phyloP scores from a whole-genome alignment of 148 eudicot species.

The Rhododendron ovatum region DNA sequence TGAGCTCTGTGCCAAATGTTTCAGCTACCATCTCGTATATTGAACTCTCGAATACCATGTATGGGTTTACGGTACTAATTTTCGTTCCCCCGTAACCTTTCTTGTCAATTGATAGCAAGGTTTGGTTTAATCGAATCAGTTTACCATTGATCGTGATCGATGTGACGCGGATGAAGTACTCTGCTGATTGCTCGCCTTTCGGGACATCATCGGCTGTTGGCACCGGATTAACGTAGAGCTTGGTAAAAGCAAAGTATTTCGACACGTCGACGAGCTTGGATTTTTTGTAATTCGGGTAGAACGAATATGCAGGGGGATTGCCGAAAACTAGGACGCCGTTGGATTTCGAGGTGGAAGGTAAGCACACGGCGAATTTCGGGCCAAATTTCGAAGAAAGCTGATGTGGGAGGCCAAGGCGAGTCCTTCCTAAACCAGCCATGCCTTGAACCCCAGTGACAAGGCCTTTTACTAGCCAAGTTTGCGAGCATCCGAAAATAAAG shows the following conservation, averaged over 20 bases:
- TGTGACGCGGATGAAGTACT: conserved; percentile 34
- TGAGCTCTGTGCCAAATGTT: neutral
- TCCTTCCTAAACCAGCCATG: conserved; percentile 40
- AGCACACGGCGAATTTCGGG: conserved; percentile 38
- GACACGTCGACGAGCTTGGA: conserved; percentile 20
- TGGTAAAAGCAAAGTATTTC: conserved; percentile 22
- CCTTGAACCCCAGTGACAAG: conserved; percentile 33
- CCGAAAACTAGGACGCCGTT: conserved; percentile 40
- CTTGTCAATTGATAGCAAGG: conserved; percentile 16
- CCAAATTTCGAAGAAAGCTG: conserved; percentile 29
- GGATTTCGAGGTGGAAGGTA: conserved; percentile 14
- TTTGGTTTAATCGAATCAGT: conserved; percentile 10
- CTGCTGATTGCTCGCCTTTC: conserved; percentile 20
- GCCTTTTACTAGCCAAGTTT: conserved; percentile 20
- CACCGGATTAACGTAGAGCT: conserved; percentile 32
- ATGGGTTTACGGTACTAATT: conserved; percentile 34
- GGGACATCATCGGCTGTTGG: conserved; percentile 20
- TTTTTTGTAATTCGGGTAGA: conserved; percentile 18
- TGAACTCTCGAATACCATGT: conserved; percentile 11
- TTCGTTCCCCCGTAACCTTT: conserved; percentile 38
- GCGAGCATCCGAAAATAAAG: conserved; percentile 30
- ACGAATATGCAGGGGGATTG: conserved; percentile 34
- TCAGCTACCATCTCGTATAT: conserved; percentile 6
- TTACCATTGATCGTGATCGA: conserved; percentile 22
- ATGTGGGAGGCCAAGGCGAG: conserved; percentile 20